phyloP scores from a whole-genome alignment of 176 grass and related monocot genomes.

The Canna indica region DNA sequence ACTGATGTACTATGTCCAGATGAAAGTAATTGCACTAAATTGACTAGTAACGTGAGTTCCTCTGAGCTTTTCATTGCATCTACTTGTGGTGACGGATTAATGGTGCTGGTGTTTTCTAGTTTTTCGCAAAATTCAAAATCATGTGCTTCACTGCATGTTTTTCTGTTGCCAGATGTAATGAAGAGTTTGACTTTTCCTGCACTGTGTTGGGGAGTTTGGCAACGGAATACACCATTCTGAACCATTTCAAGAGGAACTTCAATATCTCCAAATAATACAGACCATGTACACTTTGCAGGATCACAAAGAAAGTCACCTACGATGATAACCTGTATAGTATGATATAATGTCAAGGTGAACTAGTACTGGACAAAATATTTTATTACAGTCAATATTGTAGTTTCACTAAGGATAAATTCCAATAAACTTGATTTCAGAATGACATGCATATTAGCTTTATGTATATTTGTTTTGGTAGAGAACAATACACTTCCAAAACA shows the following conservation, averaged over 20 bases:
- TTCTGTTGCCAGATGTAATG: constrained; percentile 42
- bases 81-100: neutral
- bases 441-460: neutral
- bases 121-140: constrained; percentile 71
- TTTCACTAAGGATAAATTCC: too few species aligned
- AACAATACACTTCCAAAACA: neutral
- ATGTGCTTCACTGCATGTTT: constrained; percentile 47
- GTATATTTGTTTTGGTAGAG: neutral
- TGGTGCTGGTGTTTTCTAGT: constrained; percentile 10
- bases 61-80: constrained; percentile 33
- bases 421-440: neutral
- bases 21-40: constrained; percentile 55
- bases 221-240: constrained; percentile 65
- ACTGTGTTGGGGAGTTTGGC: constrained; percentile 40
- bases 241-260: constrained; percentile 60
- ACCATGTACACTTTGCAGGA: constrained; percentile 28
- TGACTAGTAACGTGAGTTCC: constrained; percentile 46
- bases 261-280: constrained; percentile 54
- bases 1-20: constrained; percentile 23
- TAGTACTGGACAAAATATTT: neutral
- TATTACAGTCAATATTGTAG: too few species aligned
- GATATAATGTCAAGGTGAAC: neutral
- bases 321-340: constrained; percentile 69
- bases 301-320: constrained; percentile 55
- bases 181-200: constrained; percentile 66